Conservation (phyloP, 768 basidiomycete genomes). For the Collybia sp. region DNA sequence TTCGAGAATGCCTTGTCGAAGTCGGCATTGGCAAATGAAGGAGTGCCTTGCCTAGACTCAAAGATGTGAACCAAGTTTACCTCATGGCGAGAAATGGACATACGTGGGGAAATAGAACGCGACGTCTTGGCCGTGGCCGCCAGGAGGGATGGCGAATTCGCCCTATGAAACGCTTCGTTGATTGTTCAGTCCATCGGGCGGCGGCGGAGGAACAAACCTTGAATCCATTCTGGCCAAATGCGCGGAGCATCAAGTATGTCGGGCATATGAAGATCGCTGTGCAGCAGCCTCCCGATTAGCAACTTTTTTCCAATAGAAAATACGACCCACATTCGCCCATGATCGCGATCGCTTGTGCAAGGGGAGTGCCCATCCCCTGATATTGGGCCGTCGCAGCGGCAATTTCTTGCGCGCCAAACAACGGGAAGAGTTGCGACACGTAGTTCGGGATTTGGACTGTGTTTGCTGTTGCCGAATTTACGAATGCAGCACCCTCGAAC, state of each 20-base stretch:
- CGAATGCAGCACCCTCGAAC: conserved; percentile 32
- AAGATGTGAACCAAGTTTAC: neutral
- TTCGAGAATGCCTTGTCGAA: conserved; percentile 10
- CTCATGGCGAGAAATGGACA: conserved; percentile 6
- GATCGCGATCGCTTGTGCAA: conserved; percentile 26
- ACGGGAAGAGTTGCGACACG: conserved; percentile 33
- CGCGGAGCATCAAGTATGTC: conserved; percentile 29
- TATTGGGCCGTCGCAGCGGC: conserved; percentile 22
- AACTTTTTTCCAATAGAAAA: neutral
- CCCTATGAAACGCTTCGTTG: conserved; percentile 16
- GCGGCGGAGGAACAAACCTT: conserved; percentile 21
- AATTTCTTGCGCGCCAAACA: conserved; percentile 20
- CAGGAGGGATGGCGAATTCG: conserved; percentile 40
- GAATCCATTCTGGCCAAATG: conserved; percentile 22
- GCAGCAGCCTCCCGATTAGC: neutral
- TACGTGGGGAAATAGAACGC: conserved; percentile 37
- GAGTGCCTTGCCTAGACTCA: conserved; percentile 9
- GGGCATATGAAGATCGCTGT: conserved; percentile 44
- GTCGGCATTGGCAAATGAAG: conserved; percentile 24
- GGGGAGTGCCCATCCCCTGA: conserved; percentile 20
- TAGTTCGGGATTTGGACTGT: conserved; percentile 24
- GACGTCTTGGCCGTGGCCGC: conserved; percentile 29
- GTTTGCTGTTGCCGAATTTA: conserved; percentile 21
- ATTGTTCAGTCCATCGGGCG: neutral
- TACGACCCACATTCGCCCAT: conserved; percentile 33